Conservation (phyloP, 495 filamentous ascomycete species). For the Neurospora intermedia region DNA sequence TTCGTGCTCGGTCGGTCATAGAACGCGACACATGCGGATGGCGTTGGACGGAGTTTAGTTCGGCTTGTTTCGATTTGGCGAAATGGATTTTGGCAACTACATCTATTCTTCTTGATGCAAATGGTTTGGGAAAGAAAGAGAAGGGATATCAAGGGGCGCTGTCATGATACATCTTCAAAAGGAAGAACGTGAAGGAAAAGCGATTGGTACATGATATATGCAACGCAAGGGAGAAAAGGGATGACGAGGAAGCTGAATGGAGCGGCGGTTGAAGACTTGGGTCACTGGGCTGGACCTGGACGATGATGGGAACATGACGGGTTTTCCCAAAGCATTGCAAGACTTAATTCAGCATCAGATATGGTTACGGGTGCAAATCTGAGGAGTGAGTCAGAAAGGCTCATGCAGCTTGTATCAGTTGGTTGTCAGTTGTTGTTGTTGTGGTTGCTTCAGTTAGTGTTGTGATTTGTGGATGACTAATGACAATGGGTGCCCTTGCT, state of each 20-base stretch:
- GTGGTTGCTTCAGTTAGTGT: not conserved
- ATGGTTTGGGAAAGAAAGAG: not conserved
- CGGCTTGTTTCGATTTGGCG: not conserved
- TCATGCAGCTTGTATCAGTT: not conserved
- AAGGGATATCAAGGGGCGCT: not conserved
- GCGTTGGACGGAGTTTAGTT: not conserved
- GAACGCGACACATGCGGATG: not conserved
- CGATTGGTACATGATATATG: not conserved
- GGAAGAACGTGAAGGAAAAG: not conserved
- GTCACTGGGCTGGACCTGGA: not conserved
- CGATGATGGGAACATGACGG: not conserved
- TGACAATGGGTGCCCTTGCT: not conserved
- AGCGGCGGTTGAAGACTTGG: not conserved
- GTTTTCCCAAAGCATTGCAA: not conserved
- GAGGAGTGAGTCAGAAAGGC: not conserved
- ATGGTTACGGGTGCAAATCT: not conserved
- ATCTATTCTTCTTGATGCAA: not conserved
- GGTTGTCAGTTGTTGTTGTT: not conserved
- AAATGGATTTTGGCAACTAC: not conserved
- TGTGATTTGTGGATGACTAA: not conserved
- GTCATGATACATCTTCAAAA: not conserved
- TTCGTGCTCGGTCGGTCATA: not conserved
- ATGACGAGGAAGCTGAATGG: not conserved
- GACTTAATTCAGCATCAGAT: not conserved
- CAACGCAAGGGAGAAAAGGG: not conserved